Base-by-base conservation (phyloP, 352 stramenopile species). In the Pythium aristosporum region DNA sequence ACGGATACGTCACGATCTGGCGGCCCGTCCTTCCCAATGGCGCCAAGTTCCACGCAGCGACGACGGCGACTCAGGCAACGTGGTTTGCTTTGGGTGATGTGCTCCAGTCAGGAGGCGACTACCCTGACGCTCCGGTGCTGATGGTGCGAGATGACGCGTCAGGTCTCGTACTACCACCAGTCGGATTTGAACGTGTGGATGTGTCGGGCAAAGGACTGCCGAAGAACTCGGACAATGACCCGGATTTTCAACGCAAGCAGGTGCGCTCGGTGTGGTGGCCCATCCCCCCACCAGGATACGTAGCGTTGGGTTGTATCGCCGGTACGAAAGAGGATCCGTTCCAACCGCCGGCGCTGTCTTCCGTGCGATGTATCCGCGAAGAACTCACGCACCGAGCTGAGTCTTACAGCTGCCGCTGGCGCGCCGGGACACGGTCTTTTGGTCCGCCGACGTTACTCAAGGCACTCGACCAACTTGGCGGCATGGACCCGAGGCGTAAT, bases 261-360 rank as follows among this genome's bases (percentile, higher is more conserved):
- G 56, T 91, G 16, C 84, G 87, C 1, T 94, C 82, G 0, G 57
- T 96, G 34, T 96, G 87, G 87, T 94, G 84, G 82, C 87, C 87
- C 8, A 75, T 94, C 34, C 81, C 87, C 3, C 87, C 87, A 1
- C 70, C 82, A 18, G 87, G 86, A 0, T 96, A 94, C 37, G 77
- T 93, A 3, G 73, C 85, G 0, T 46, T 96, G 34, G 86, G 87
- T 0, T 95, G 86, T 39, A 48, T 96, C 8, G 85, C 85, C 59
- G 87, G 86, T 48, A 92, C 61, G 25, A 95, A 94, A 52, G 84
- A 92, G 41, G 74, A 89, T 23, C 83, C 86, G 6, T 90, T 93
- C 55, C 74, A 93, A 34, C 79, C 84, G 16, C 87, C 87, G 25
- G 62, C 80, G 5, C 32, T 88, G 1, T 69, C 74, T 1, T 75